Base-by-base conservation (phyloP, 1,284 basidiomycete genomes). In the Schizophyllum amplum region DNA sequence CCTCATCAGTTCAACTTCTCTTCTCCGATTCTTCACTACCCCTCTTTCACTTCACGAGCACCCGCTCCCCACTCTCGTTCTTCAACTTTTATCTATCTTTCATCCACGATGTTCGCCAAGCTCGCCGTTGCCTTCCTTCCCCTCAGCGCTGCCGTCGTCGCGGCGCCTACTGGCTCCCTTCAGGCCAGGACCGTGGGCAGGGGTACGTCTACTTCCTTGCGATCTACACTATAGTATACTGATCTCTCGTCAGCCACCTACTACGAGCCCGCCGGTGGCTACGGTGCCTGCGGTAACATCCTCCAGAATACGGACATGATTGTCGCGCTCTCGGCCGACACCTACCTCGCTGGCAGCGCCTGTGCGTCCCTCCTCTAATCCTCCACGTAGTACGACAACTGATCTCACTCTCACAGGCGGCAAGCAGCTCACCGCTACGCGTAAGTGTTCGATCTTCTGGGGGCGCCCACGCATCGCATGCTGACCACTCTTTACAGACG, bases 401-500 rank as follows among this genome's bases (percentile, higher is more conserved):
- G 33, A 9, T 42, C 3, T 13, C 33, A 4, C 3, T 9, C 2
- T 17, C 17, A 13, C 33, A 42, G 33, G 33, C 49, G 48, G 54
- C n/a, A 48, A 55, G 25, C 11, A 50, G 23, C 1, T 55, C 27
- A 42, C 5, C 7, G 54, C 51, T 5, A 20, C 47, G 26, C 46
- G 53, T 55, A 48, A 11, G 53, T 51, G 4, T 51, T 22, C 23
- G 33, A 20, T 42, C 4, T 17, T n/a, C 4, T 15, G 1, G 9
- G 4, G 13, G 11, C 24, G 13, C 11, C 4, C 25, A 9, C 23
- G 4, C 21, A 24, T 20, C 6, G 20, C 11, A 17, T 9, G 9
- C 21, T n/a, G 20, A 22, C 20, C 20, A 11, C 42, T 47, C 15
- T 21, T 9, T 50, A 24, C 53, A 67, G 66, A 67, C 62, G 60